Percentiles rank a stretch among this genome's conserved stretches.
These are phyloP conservation scores for Aulographum hederae DNA, from an alignment of 2,329 filamentous ascomycete genomes.

Conservation along the genomic window DNA sequence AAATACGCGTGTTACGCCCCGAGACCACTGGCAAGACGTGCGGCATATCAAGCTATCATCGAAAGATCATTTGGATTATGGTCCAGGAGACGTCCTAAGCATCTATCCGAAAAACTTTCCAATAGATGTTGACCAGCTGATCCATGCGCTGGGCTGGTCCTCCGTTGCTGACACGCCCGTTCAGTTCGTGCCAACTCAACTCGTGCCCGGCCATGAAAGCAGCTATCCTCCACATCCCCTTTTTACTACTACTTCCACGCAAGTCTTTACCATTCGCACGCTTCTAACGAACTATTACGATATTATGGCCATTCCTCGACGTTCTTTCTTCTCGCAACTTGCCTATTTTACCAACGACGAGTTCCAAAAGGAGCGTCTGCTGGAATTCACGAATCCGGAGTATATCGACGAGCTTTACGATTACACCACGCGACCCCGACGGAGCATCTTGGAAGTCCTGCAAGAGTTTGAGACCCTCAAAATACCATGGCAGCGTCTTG, in stretches of 20 bases:
- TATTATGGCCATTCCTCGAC: constrained; percentile 72
- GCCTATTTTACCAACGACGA: constrained; percentile 54
- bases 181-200: constrained; percentile 28
- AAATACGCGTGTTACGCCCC: constrained; percentile 61
- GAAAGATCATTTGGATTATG: constrained; percentile 26
- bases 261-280: constrained; percentile 47
- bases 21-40: constrained; percentile 82
- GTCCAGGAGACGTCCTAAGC: constrained; percentile 62
- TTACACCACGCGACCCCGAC: constrained; percentile 77
- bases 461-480: constrained; percentile 76
- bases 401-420: constrained; percentile 88
- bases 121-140: constrained; percentile 58
- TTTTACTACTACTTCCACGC: constrained; percentile 14
- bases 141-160: constrained; percentile 64
- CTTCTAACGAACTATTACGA: constrained; percentile 74
- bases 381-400: constrained; percentile 65
- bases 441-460: constrained; percentile 81
- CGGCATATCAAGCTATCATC: constrained; percentile 50
- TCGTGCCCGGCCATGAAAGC: constrained; percentile 12
- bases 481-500: constrained; percentile 55
- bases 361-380: constrained; percentile 61
- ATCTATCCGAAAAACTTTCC: constrained; percentile 81
- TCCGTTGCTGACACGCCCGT: constrained; percentile 52
- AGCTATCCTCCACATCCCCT: constrained; percentile 20
- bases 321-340: constrained; percentile 67